Conservation (phyloP, 2,329 filamentous ascomycete species). For the Aureobasidium leucospermi region DNA sequence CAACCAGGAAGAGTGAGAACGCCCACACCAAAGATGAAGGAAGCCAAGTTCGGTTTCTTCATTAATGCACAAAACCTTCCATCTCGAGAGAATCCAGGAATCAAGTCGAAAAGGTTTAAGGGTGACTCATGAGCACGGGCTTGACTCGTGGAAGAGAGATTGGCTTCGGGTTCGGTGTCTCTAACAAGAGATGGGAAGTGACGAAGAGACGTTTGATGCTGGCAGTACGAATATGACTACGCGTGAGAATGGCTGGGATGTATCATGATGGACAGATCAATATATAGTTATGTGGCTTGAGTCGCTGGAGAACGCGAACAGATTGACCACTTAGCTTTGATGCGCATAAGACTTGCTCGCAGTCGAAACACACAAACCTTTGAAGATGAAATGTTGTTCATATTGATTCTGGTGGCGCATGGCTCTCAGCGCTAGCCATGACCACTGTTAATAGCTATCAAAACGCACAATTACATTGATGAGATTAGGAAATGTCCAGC, state of each 20-base stretch:
- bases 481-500: too few species aligned
- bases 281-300: neutral
- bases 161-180: neutral
- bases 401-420: too few species aligned
- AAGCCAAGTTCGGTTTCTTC: neutral
- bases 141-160: neutral
- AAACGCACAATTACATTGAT: too few species aligned
- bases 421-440: too few species aligned
- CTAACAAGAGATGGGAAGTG: neutral
- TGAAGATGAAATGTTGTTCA: too few species aligned
- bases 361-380: too few species aligned
- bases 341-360: too few species aligned
- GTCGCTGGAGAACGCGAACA: too few species aligned
- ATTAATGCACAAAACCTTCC: neutral
- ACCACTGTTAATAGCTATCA: too few species aligned
- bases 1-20: neutral
- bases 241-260: neutral
- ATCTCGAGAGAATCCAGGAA: neutral
- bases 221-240: neutral
- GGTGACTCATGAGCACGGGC: neutral
- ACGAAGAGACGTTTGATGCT: neutral
- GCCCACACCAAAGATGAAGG: neutral
- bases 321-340: too few species aligned
- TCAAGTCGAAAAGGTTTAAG: constrained; percentile 6
- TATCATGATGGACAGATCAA: neutral